A percentile compares a stretch with the other conserved stretches of the same genome.
phyloP scores from a whole-genome alignment of 2,329 filamentous ascomycete genomes.

The Diaporthe longicolla region DNA sequence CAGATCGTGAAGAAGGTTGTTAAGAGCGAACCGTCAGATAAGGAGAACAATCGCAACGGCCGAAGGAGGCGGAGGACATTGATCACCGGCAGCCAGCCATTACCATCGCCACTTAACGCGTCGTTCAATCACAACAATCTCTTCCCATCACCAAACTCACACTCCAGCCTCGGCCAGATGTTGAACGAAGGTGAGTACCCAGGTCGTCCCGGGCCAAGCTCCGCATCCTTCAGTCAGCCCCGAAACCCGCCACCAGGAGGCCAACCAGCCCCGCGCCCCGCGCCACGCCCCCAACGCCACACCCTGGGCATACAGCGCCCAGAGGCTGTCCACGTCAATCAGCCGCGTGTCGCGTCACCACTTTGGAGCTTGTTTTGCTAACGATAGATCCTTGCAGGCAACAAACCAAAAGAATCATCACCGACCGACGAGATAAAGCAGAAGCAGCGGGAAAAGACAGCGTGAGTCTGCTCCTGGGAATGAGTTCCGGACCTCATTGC shows the following conservation, averaged over 20 bases:
- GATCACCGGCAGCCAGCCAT: constrained; percentile 95
- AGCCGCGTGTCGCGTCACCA: constrained; percentile 10
- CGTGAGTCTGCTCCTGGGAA: constrained; percentile 72
- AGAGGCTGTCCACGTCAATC: constrained; percentile 5
- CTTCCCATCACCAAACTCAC: constrained; percentile 73
- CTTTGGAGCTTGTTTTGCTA: not conserved
- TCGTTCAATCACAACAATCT: constrained; percentile 87
- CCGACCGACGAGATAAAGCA: constrained; percentile 75
- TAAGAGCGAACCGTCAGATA: constrained; percentile 80
- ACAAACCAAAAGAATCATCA: constrained; percentile 59
- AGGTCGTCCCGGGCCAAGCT: constrained; percentile 4
- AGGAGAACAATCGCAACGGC: constrained; percentile 93
- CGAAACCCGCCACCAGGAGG: constrained; percentile 4
- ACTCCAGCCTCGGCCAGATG: constrained; percentile 86
- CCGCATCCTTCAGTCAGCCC: constrained; percentile 10
- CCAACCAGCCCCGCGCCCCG: constrained; percentile 29
- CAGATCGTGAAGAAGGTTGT: constrained; percentile 98
- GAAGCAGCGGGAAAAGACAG: constrained; percentile 91
- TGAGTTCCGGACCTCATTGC: not conserved
- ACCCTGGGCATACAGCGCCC: not conserved
- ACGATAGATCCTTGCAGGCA: constrained; percentile 46
- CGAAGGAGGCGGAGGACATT: constrained; percentile 90
- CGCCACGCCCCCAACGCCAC: constrained; percentile 10
- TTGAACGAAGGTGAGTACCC: constrained; percentile 79
- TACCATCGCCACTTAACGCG: constrained; percentile 94